phyloP scores from a whole-genome alignment of 257 asterid species.

The Ocimum tenuiflorum region DNA sequence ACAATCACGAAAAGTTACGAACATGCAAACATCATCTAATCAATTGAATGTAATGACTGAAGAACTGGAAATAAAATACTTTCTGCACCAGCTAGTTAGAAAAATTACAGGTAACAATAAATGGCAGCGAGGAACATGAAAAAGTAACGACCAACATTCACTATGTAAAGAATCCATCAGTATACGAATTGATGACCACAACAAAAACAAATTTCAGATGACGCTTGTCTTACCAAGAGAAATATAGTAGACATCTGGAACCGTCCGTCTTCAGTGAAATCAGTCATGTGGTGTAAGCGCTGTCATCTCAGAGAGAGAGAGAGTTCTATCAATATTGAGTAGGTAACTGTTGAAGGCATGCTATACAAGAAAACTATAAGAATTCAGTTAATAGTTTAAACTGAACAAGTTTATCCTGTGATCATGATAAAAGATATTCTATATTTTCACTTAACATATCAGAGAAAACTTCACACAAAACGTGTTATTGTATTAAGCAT shows the following conservation, averaged over 20 bases:
- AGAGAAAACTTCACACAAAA: background rate
- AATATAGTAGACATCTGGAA: constrained; percentile 26
- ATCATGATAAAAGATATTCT: background rate
- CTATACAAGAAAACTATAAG: background rate
- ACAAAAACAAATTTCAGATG: background rate
- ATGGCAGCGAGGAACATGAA: too few species aligned
- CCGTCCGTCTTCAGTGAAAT: constrained; percentile 28
- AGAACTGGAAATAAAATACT: too few species aligned
- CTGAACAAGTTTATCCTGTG: background rate
- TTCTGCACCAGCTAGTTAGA: too few species aligned
- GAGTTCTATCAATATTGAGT: background rate
- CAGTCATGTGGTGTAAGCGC: constrained; percentile 27
- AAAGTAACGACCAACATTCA: background rate
- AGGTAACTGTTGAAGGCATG: too few species aligned
- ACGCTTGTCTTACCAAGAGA: constrained; percentile 28
- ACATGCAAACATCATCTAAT: too few species aligned
- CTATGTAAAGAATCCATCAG: background rate
- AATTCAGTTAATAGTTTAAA: background rate
- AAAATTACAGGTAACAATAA: too few species aligned
- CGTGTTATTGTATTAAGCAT: background rate
- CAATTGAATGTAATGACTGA: too few species aligned
- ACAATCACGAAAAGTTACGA: too few species aligned
- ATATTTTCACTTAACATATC: constrained; percentile 6
- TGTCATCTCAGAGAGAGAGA: background rate
- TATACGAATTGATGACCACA: background rate